Base-by-base conservation (phyloP, 805 yeast species). In the Cyberlindnera mrakii region DNA sequence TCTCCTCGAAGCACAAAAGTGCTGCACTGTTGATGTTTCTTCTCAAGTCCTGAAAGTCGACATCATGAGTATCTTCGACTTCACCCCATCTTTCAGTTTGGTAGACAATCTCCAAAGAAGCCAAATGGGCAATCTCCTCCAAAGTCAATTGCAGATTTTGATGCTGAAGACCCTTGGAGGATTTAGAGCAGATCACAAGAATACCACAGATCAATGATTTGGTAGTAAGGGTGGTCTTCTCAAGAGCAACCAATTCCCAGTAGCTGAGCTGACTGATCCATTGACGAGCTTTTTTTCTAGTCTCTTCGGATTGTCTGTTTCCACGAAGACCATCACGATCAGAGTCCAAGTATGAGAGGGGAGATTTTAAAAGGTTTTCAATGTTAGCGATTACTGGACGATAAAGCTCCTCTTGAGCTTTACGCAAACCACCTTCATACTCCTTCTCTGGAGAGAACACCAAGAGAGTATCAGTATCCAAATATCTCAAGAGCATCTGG, bases 51-150 rank as follows among this genome's bases (percentile, higher is more conserved):
- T 82, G 95, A 62, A 84, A 82, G 56, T 87, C 95, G n/a, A 93
- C 97, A 62, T 93, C 99, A 60, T 93, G 99, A 3, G 98, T 88
- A 58, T 93, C 99, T 66, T 93, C 98, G 19, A 91, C 98, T 64
- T 91, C 97, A 29, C 99, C 99, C 99, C 99, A 93, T 57, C 81
- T 75, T 18, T 78, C 80, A 30, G 95, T 85, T 65, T 93, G 99
- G 64, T 77, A 77, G 30, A 82, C 79, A 13, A 82, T 81, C 59
- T 93, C 99, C 54, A 93, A 69, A 44, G 84, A 81, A 9, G 89
- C 89, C 45, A 84, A 75, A 54, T 78, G 78, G 2, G 90, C 83
- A 33, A 91, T 72, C 48, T 87, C 85, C 42, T 83, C 89, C 15
- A 85, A 65, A 3, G 78, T 50, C 41, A 66, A 62, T 47, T 49